Evolutionary conservation across 2,329 filamentous ascomycete genomes (phyloP), one percentile per base, ranked within the genome.

Genomic region (Penicillium polonicum): DNA sequence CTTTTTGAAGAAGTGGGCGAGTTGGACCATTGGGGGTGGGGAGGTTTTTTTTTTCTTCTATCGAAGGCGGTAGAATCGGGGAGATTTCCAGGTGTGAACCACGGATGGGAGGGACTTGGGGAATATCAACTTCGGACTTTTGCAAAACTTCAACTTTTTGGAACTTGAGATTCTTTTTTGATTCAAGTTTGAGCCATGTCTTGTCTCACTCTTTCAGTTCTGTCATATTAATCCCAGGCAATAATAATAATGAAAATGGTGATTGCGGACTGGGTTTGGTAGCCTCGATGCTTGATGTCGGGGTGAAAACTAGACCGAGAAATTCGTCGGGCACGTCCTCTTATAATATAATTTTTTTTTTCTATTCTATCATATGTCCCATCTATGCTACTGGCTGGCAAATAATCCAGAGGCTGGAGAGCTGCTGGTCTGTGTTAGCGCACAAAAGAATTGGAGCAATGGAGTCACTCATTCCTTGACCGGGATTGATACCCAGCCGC

Each of bases 41-140:
- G 49, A 41, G 51, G 44, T 44, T 57, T 56, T 60, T 63, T 55
- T 57, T 58, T 55, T 35, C 23, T 39, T 39, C 9, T 52, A 71
- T 75, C 73, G 73, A 76, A 76, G 71, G 73, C 72, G 72, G 72
- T 74, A 70, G 73, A 76, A 75, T 61, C 55, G 57, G 55, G 56
- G 45, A 59, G 61, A 51, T 43, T 57, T 29, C 42, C 35, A 58
- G 54, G 44, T 57, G 29, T 61, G 57, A 66, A 60, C 58, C 58
- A 65, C 58, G 57, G 60, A 60, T 39, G 13, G 45, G 45, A 13
- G 45, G 9, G 5, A 35, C 8, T 31, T 45, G 6, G 19, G 15
- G 31, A 48, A 50, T 50, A 39, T 29, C 48, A 48, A 48, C 10
- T 49, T 25, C 2, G 48, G 17, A 39, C 45, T 48, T 48, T 48